Conservation (phyloP, 1,284 basidiomycete species). For the Clitocybe nebularis region DNA sequence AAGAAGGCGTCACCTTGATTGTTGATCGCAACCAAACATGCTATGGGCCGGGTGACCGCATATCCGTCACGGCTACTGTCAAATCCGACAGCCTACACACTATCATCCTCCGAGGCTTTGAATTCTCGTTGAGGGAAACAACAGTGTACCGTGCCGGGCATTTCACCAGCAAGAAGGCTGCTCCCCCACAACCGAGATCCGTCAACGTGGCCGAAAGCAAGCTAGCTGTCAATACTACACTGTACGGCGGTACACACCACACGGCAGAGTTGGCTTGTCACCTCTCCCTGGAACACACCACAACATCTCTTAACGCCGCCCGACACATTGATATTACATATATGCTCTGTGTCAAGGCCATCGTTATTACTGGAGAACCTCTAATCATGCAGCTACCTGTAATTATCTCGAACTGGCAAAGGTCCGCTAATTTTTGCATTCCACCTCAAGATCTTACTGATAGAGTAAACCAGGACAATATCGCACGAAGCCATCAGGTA, state of each 20-base stretch:
- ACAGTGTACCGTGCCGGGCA: conserved; percentile 62
- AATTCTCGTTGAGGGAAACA: conserved; percentile 73
- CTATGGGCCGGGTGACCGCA: conserved; percentile 80
- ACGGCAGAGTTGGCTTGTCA: conserved; percentile 65
- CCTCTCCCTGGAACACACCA: conserved; percentile 67
- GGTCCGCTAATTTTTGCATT: conserved; percentile 38
- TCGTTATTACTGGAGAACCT: conserved; percentile 64
- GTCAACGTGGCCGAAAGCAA: conserved; percentile 59
- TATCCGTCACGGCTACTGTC: conserved; percentile 65
- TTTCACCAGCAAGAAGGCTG: conserved; percentile 49
- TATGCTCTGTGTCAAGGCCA: conserved; percentile 69
- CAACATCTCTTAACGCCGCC: conserved; percentile 73
- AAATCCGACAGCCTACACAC: conserved; percentile 64
- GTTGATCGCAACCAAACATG: conserved; percentile 75
- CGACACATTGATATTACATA: conserved; percentile 81
- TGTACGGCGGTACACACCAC: conserved; percentile 70
- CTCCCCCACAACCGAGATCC: conserved; percentile 52
- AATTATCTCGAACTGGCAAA: conserved; percentile 78
- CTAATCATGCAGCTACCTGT: conserved; percentile 71
- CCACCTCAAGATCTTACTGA: not conserved
- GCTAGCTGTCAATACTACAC: conserved; percentile 63
- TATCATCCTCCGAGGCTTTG: conserved; percentile 72
- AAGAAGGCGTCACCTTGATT: conserved; percentile 67
- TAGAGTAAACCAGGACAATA: conserved; percentile 39
- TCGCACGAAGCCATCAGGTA: conserved; percentile 66